These are phyloP conservation scores for Aureobasidium mangrovei DNA, from an alignment of 2,329 filamentous ascomycete species.

Conservation along the genomic window DNA sequence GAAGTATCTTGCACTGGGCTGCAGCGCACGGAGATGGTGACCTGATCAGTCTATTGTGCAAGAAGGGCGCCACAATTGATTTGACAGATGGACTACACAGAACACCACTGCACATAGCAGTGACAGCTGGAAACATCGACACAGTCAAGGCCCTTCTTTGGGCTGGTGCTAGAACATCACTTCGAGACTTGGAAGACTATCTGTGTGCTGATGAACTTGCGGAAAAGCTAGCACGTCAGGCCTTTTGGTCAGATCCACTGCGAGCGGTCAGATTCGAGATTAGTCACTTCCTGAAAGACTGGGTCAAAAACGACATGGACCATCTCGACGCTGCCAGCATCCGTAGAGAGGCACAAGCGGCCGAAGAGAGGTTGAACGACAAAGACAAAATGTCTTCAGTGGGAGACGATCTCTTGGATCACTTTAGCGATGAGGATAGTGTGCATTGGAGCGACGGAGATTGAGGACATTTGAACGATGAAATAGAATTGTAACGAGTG, in stretches of 20 bases:
- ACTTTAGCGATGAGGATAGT: slow-evolving; percentile 8
- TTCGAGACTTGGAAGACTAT: background rate
- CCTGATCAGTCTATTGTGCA: background rate
- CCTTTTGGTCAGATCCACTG: background rate
- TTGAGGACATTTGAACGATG: background rate
- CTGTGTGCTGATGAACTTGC: slow-evolving; percentile 7
- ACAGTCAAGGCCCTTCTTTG: slow-evolving; percentile 6
- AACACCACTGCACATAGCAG: background rate
- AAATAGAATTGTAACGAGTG: background rate
- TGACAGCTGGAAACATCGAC: slow-evolving; percentile 2
- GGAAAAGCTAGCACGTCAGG: slow-evolving; percentile 6
- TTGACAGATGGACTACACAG: background rate
- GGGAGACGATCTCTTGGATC: background rate
- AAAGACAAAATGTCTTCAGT: background rate
- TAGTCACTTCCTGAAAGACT: background rate
- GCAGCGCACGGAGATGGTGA: background rate
- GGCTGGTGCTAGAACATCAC: slow-evolving; percentile 1
- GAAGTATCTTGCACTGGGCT: slow-evolving; percentile 2
- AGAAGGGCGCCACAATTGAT: background rate
- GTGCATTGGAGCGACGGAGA: slow-evolving; percentile 10
- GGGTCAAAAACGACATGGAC: slow-evolving; percentile 6
- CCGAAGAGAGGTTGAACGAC: slow-evolving; percentile 1
- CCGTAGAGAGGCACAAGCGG: slow-evolving; percentile 1
- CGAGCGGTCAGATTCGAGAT: slow-evolving; percentile 5
- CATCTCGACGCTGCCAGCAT: slow-evolving; percentile 4